Evolutionary conservation across 1,139 yeast genomes (phyloP).

Genomic region (Saccharomyces hybrid): DNA sequence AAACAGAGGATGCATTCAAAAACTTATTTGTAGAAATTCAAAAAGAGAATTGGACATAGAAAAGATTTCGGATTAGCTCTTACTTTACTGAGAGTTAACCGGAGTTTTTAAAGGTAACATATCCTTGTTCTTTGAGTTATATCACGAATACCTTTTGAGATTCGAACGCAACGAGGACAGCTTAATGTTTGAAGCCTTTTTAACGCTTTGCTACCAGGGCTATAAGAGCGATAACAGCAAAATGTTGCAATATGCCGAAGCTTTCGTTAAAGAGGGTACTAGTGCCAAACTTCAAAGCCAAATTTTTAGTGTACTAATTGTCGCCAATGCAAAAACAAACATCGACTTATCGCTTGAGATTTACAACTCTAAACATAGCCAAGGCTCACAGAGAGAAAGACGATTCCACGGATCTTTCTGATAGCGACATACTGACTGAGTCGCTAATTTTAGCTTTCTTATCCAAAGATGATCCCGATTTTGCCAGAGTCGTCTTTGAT

Average conservation of each 20-base stretch:
- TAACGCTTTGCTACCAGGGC: slow-evolving; percentile 39
- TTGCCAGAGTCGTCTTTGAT: slow-evolving; percentile 54
- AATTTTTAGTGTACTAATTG: slow-evolving; percentile 39
- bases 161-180: slow-evolving; percentile 36
- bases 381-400: slow-evolving; percentile 30
- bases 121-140: slow-evolving; percentile 38
- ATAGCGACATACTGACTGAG: slow-evolving; percentile 46
- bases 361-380: slow-evolving; percentile 45
- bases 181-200: slow-evolving; percentile 33
- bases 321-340: slow-evolving; percentile 42
- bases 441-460: slow-evolving; percentile 45
- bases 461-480: slow-evolving; percentile 48
- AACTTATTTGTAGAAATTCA: slow-evolving; percentile 12
- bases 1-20: slow-evolving; percentile 7
- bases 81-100: slow-evolving; percentile 32
- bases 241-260: slow-evolving; percentile 40
- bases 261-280: slow-evolving; percentile 35
- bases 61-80: slow-evolving; percentile 13
- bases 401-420: slow-evolving; percentile 35
- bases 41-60: slow-evolving; percentile 9
- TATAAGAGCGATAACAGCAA: slow-evolving; percentile 34
- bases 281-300: slow-evolving; percentile 35
- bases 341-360: slow-evolving; percentile 41
- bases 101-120: slow-evolving; percentile 38
- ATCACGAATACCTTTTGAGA: slow-evolving; percentile 40